Evolutionary conservation across 228 moss, liverwort and hornwort genomes (phyloP), one percentile per base, ranked within the genome.

Genomic region (Sphagnum fallax): DNA sequence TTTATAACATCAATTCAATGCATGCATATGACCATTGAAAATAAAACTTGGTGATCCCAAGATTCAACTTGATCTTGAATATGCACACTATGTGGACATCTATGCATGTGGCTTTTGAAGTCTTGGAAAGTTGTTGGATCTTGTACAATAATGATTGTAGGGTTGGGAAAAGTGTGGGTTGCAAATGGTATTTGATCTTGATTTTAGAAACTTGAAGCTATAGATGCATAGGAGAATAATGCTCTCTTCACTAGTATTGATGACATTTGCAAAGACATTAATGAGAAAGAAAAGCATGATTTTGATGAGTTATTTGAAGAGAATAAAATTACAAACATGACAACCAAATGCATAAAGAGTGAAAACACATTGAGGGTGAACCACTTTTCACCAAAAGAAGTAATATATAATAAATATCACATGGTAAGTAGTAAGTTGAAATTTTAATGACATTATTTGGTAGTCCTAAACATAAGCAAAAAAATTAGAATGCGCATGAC

Each of bases 51-150:
- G 48, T 16, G 64, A 10, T 6, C 6, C 12, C 10, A 48, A 65
- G 6, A 48, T 65, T 48, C 2, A 65, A 6, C 0, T 65, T 65
- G 64, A 65, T 65, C 64, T 65, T 65, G 18, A 16, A 48, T 65
- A 4, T 18, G 64, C 6, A 65, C 64, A 9, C 47, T 65, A 32
- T 5, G 50, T 65, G 47, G 48, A 32, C 4, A 32, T 32, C 48
- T 65, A 6, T 65, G 64, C 48, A 65, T 48, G 32, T 65, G 64
- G 64, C 16, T 65, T 65, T 48, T 65, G 16, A 11, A 65, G 10
- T 32, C 64, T 65, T 65, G 64, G 64, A 65, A 48, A 65, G 47
- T 18, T 10, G 16, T 50, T 18, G 10, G 48, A 48, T 65, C 32
- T 65, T 6, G 48, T 5, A 32, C 1, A 10, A 48, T 18, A 32